Base-by-base conservation (phyloP, 306 rosid species). In the Trichosanthes cucumerina region DNA sequence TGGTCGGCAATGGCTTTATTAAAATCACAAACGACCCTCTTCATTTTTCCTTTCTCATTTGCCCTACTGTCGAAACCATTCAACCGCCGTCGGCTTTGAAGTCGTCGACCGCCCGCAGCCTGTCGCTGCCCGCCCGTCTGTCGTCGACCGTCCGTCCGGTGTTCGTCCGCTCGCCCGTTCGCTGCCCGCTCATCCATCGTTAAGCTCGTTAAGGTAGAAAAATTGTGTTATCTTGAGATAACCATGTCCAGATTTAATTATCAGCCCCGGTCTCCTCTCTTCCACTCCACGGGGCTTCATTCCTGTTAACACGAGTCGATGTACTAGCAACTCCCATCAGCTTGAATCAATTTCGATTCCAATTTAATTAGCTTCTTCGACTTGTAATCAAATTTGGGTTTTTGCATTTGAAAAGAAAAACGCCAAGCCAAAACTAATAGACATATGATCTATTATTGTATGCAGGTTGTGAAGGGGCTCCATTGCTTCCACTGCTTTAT, bases 391-490 rank as follows among this genome's bases (percentile, higher is more conserved):
- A 21, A 70, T 43, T 21, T 2, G n/a, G 34, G 26, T 23, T 43
- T 28, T 70, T 70, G 21, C 56, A n/a, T 70, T 70, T 43, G 33
- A 24, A 46, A 24, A 24, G 56, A 24, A 44, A 44, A 69, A 23
- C 3, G 36, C 6, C n/a, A 21, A 23, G n/a, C 34, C 52, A 44
- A 26, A 71, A 13, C 36, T 71, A 24, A 26, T 69, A 24, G 21
- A 7, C 38, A 15, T 34, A 19, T 71, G 14, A 26, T 70, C 34
- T 60, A 50, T n/a, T n/a, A n/a, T 83, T 78, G 79, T 86, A 92
- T 79, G 82, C 89, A 93, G 96, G 84, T 86, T 92, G 97, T 79
- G 83, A 80, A 50, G 98, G 98, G 26, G 92, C 98, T 65, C 97
- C 97, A 56, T 84, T 87, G 87, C 98, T 93, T 69, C 98, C 97